These are phyloP conservation scores for Sporisorium sorghi DNA, from an alignment of 1,284 basidiomycete species.

Conservation along the genomic window DNA sequence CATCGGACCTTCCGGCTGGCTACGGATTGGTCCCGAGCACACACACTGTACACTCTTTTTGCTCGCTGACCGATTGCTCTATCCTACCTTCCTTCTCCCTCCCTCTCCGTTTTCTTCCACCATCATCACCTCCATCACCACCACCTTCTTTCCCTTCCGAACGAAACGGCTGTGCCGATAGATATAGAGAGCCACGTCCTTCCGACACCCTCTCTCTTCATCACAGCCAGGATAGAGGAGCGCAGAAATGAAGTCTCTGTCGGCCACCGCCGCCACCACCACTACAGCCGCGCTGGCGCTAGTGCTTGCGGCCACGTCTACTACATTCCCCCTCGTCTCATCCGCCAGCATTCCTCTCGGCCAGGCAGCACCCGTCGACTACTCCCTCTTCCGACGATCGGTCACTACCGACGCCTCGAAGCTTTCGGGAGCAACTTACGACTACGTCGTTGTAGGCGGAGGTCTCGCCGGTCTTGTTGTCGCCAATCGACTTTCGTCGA, in stretches of 20 bases:
- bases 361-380: conserved; percentile 17
- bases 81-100: background rate
- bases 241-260: conserved; percentile 15
- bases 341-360: conserved; percentile 7
- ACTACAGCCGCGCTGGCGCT: conserved; percentile 7
- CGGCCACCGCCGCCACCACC: background rate
- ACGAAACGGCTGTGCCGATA: conserved; percentile 1
- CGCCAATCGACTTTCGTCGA: conserved; percentile 57
- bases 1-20: conserved; percentile 1
- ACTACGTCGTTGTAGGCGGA: conserved; percentile 65
- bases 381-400: conserved; percentile 27
- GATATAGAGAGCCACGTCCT: background rate
- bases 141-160: background rate
- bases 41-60: background rate
- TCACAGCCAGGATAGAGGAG: background rate
- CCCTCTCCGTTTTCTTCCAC: background rate
- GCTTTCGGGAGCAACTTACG: conserved; percentile 62
- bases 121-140: background rate
- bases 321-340: background rate
- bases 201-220: too few relatives aligned
- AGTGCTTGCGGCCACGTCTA: background rate
- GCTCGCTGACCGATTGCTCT: background rate
- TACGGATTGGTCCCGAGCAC: background rate
- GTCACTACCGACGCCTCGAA: conserved; percentile 29
- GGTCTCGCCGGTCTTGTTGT: conserved; percentile 74